phyloP scores from a whole-genome alignment of 2,329 filamentous ascomycete genomes.

The Verticillium isaacii region DNA sequence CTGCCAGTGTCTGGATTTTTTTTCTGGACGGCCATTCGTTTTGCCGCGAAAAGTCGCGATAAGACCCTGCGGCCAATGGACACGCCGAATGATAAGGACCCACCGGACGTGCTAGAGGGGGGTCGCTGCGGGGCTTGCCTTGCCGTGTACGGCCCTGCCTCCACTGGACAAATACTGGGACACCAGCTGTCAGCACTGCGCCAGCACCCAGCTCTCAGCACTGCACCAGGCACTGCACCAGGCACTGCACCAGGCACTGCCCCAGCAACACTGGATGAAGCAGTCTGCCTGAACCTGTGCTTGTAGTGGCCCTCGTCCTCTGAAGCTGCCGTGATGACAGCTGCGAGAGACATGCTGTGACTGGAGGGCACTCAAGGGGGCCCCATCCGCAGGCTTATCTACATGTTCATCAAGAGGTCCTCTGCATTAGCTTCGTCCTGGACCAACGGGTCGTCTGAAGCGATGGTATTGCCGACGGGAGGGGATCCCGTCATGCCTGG shows the following conservation, averaged over 20 bases:
- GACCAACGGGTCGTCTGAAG: background rate
- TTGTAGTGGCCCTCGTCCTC: too few relatives aligned
- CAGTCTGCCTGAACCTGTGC: too few relatives aligned
- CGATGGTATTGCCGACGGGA: background rate
- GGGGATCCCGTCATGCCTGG: background rate
- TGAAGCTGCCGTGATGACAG: too few relatives aligned
- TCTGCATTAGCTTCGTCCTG: background rate
- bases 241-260: too few relatives aligned
- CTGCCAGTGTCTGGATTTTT: background rate
- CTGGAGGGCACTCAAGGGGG: too few relatives aligned
- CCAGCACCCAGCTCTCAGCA: too few relatives aligned
- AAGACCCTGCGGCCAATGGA: conserved; percentile 16
- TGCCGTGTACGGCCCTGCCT: background rate
- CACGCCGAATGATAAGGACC: conserved; percentile 2
- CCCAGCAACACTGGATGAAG: too few relatives aligned
- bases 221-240: too few relatives aligned
- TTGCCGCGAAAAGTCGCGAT: conserved; percentile 14
- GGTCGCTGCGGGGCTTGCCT: background rate
- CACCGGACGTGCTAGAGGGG: background rate
- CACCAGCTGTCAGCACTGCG: too few relatives aligned
- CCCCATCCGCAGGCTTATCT: too few relatives aligned
- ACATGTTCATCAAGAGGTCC: background rate
- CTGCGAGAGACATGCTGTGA: too few relatives aligned
- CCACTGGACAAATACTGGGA: background rate
- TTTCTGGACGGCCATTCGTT: conserved; percentile 20